Percentiles rank a stretch among this genome's conserved stretches.
Evolutionary conservation across 148 eudicot genomes (phyloP).

Genomic region (Euryodendron excelsum): DNA sequence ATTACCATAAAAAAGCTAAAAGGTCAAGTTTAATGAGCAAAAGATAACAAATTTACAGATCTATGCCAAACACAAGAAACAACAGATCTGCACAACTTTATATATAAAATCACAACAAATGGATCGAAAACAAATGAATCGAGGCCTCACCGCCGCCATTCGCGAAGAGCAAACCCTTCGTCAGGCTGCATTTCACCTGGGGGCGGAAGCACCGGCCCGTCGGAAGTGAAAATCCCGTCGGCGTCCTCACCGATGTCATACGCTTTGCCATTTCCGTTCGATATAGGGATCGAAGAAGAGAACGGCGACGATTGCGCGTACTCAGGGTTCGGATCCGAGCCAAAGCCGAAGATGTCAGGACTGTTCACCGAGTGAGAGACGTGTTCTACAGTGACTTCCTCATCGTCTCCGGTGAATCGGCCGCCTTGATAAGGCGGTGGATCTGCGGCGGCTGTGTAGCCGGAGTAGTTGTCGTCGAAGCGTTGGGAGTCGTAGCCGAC

Average conservation of each 20-base stretch:
- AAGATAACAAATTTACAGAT: background rate
- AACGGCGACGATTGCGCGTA: slow-evolving; percentile 44
- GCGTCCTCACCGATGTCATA: slow-evolving; percentile 56
- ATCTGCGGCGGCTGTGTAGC: slow-evolving; percentile 25
- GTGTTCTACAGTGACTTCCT: slow-evolving; percentile 53
- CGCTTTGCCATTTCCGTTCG: slow-evolving; percentile 66
- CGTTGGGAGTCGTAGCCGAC: slow-evolving; percentile 17
- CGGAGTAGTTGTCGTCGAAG: slow-evolving; percentile 18
- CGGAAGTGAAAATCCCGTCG: slow-evolving; percentile 68
- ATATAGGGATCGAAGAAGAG: slow-evolving; percentile 37
- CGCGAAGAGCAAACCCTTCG: slow-evolving; percentile 81
- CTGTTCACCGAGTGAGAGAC: slow-evolving; percentile 22
- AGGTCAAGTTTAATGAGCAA: background rate
- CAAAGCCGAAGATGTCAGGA: slow-evolving; percentile 52
- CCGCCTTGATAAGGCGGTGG: slow-evolving; percentile 28
- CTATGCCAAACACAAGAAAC: background rate
- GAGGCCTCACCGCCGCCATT: slow-evolving; percentile 80
- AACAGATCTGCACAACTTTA: slow-evolving; percentile 3
- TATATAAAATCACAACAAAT: slow-evolving; percentile 6
- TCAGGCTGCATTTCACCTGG: slow-evolving; percentile 71
- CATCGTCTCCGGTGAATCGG: slow-evolving; percentile 32
- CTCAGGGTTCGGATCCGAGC: slow-evolving; percentile 30
- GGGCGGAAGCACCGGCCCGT: slow-evolving; percentile 87
- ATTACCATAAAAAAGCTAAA: background rate
- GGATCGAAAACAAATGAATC: background rate